Evolutionary conservation across 345 rosid genomes (phyloP), one percentile per base, ranked within the genome.

Genomic region (Ceriops decandra): DNA sequence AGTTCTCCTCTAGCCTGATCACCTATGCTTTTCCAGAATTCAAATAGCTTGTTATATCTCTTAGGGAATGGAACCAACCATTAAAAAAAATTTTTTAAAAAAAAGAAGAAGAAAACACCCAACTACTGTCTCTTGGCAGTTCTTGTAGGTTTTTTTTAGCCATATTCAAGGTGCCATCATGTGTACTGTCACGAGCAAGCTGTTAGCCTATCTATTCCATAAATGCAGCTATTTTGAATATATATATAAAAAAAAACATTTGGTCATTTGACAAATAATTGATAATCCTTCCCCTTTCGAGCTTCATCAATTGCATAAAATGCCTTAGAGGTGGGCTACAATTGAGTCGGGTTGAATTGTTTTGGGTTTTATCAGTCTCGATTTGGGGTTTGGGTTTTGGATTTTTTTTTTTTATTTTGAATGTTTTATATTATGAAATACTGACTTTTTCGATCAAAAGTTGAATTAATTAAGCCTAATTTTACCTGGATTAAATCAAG

Each of bases 151-250:
- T 49, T 31, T 24, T 68, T 62, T 68, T 56, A 32, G 56, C 61
- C 75, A 59, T 51, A n/a, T 71, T 68, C 68, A 66, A 65, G 68
- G 74, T 57, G 60, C 20, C 64, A 54, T 56, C 57, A 47, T 46
- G 57, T 63, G 62, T 66, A 54, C 49, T 52, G 68, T 57, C 68
- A 62, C 27, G 56, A 57, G 38, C 47, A 75, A 52, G 53, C 70
- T 58, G 22, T 59, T 33, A 58, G 36, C 60, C 63, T 9, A 3
- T 5, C 30, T 21, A 7, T 5, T 27, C 28, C 67, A 33, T 26
- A 27, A 11, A 62, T 36, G 35, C 20, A 11, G 11, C 21, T 61
- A 9, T 33, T 33, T 52, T 28, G 15, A 67, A 62, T 62, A 56
- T 11, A 31, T n/a, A n/a, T n/a, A 56, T 0, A 16, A 22, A 15